phyloP scores from a whole-genome alignment of 1,284 basidiomycete genomes.

The Gomphus bonarii region DNA sequence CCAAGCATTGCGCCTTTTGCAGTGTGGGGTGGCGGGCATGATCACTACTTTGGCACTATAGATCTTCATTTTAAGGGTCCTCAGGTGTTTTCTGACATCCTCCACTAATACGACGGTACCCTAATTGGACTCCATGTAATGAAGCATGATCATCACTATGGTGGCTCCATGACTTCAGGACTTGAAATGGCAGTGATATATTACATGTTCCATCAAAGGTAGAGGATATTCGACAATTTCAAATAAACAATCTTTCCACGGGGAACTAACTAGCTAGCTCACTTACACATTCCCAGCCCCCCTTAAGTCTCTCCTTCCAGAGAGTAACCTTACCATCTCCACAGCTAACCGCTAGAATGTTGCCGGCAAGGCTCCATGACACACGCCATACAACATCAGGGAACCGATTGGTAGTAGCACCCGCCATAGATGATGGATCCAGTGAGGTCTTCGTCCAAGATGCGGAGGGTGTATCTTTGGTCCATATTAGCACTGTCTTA shows the following conservation, averaged over 20 bases:
- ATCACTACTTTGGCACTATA: too few species aligned
- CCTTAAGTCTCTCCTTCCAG: conserved; percentile 97
- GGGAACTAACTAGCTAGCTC: conserved; percentile 69
- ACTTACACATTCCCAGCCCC: conserved; percentile 92
- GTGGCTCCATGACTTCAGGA: too few species aligned
- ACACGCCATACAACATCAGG: conserved; percentile 96
- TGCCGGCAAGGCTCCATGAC: conserved; percentile 94
- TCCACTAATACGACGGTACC: too few species aligned
- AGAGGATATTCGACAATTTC: neutral
- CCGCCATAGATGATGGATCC: conserved; percentile 56
- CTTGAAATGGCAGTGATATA: neutral
- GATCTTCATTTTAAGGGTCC: too few species aligned
- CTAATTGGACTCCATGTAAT: too few species aligned
- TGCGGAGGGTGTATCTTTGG: conserved; percentile 68
- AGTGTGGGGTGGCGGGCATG: too few species aligned
- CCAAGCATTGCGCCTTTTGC: too few species aligned
- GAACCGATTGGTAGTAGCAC: conserved; percentile 60
- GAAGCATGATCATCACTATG: too few species aligned
- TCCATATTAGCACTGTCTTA: conserved; percentile 92
- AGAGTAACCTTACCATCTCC: conserved; percentile 97
- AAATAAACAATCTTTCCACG: neutral
- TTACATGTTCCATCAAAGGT: neutral
- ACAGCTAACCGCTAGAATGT: conserved; percentile 93
- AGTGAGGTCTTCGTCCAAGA: conserved; percentile 84
- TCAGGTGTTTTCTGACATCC: too few species aligned